Conservation (phyloP, 495 filamentous ascomycete species). For the Penicillium desertorum region DNA sequence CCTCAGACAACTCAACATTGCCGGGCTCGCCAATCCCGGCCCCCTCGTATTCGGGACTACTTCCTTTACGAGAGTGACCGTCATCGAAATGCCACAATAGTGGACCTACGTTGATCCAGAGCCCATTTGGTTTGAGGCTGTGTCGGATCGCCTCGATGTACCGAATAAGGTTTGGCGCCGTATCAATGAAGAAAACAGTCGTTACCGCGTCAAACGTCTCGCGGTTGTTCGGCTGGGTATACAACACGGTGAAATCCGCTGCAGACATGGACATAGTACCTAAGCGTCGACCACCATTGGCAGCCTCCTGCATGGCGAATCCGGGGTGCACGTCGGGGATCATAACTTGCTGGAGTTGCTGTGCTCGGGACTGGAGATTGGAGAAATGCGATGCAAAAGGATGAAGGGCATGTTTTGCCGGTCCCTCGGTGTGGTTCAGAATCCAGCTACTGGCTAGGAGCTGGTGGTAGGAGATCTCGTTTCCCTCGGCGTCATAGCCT, state of each 20-base stretch:
- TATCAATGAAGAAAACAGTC: slow-evolving; percentile 95
- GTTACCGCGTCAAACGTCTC: slow-evolving; percentile 76
- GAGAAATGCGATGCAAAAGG: slow-evolving; percentile 81
- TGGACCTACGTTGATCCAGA: slow-evolving; percentile 89
- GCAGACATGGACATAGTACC: slow-evolving; percentile 78
- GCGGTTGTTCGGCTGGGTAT: slow-evolving; percentile 57
- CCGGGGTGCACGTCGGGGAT: slow-evolving; percentile 79
- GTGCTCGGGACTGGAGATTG: slow-evolving; percentile 66
- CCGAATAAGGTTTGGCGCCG: slow-evolving; percentile 84
- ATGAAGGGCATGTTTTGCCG: slow-evolving; percentile 56
- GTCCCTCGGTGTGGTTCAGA: slow-evolving; percentile 65
- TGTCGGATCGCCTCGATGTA: slow-evolving; percentile 81
- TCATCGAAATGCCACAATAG: slow-evolving; percentile 86
- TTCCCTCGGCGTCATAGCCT: slow-evolving; percentile 80
- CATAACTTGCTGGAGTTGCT: slow-evolving; percentile 68
- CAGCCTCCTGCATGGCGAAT: slow-evolving; percentile 46
- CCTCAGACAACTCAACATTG: slow-evolving; percentile 80
- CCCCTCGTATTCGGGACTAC: slow-evolving; percentile 20
- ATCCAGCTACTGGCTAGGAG: slow-evolving; percentile 84
- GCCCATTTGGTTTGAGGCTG: slow-evolving; percentile 73
- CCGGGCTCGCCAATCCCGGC: slow-evolving; percentile 74
- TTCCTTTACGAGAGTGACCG: slow-evolving; percentile 42
- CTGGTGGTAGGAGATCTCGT: slow-evolving; percentile 95
- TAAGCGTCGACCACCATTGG: slow-evolving; percentile 23
- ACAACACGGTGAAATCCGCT: slow-evolving; percentile 78